These are phyloP conservation scores for Hypoxylon rubiginosum DNA, from an alignment of 2,329 filamentous ascomycete species.

Conservation along the genomic window DNA sequence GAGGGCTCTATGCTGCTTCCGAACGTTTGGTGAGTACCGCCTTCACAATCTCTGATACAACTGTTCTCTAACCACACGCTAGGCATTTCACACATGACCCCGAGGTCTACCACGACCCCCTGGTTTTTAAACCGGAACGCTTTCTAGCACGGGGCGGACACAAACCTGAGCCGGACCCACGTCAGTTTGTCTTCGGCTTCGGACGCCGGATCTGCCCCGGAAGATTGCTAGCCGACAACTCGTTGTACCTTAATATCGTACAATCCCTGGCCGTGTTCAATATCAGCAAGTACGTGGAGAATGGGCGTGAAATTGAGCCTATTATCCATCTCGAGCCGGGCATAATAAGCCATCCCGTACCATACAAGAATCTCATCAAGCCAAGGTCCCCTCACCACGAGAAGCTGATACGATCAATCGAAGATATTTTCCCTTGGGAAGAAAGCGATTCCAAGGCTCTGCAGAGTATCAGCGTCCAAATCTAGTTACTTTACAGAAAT, in stretches of 20 bases:
- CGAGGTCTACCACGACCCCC: constrained; percentile 68
- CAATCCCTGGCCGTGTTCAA: constrained; percentile 62
- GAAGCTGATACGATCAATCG: constrained; percentile 44
- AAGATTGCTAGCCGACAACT: constrained; percentile 49
- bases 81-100: constrained; percentile 65
- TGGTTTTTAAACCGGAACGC: constrained; percentile 53
- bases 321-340: constrained; percentile 37
- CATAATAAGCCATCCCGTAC: constrained; percentile 44
- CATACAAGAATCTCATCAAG: constrained; percentile 43
- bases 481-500: not conserved
- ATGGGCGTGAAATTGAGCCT: constrained; percentile 52
- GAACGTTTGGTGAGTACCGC: constrained; percentile 13
- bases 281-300: constrained; percentile 55
- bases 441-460: constrained; percentile 33
- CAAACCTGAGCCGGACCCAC: constrained; percentile 50
- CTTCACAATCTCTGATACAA: not conserved
- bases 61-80: not conserved
- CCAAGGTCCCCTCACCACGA: constrained; percentile 47
- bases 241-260: constrained; percentile 53
- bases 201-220: constrained; percentile 56
- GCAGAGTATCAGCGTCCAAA: not conserved
- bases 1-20: constrained; percentile 25
- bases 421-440: constrained; percentile 41
- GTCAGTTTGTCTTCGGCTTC: constrained; percentile 51
- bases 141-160: constrained; percentile 49